phyloP scores from a whole-genome alignment of 495 filamentous ascomycete species.

The Penicillium manginii region DNA sequence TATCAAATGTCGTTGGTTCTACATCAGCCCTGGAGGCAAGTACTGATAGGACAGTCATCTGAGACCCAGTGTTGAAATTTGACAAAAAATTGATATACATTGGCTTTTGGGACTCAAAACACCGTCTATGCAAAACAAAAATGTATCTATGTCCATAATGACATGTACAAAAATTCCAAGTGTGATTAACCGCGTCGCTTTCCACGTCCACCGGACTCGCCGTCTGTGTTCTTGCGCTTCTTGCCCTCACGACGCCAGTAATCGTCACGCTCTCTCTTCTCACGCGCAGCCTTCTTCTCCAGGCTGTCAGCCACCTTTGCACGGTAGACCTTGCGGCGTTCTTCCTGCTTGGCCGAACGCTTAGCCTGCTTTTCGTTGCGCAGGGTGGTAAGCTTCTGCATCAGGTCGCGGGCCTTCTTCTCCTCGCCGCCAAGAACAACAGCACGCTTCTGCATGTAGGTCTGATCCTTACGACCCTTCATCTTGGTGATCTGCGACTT shows the following conservation, averaged over 20 bases:
- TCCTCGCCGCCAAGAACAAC: constrained; percentile 85
- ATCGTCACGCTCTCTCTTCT: constrained; percentile 89
- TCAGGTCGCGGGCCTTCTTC: constrained; percentile 82
- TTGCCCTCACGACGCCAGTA: constrained; percentile 94
- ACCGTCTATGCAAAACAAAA: constrained; percentile 31
- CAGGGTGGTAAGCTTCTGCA: constrained; percentile 91
- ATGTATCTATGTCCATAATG: constrained; percentile 16
- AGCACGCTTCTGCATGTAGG: constrained; percentile 92
- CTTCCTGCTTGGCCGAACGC: constrained; percentile 80
- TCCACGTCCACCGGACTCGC: constrained; percentile 66
- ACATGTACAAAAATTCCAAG: constrained; percentile 25
- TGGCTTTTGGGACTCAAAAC: constrained; percentile 31
- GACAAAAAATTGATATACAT: constrained; percentile 22
- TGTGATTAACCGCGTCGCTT: constrained; percentile 63
- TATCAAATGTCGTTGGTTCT: background rate
- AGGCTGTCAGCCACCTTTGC: constrained; percentile 77
- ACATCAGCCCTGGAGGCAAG: no score
- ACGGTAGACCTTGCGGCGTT: constrained; percentile 73
- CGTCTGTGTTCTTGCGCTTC: constrained; percentile 74
- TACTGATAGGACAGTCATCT: background rate
- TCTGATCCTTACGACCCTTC: constrained; percentile 76
- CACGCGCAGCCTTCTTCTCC: constrained; percentile 80
- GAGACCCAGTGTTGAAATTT: background rate
- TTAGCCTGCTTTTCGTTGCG: constrained; percentile 89
- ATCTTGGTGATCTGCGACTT: constrained; percentile 87